These are phyloP conservation scores for Aspergillus cavernicola DNA, from an alignment of 495 filamentous ascomycete genomes.

Conservation along the genomic window DNA sequence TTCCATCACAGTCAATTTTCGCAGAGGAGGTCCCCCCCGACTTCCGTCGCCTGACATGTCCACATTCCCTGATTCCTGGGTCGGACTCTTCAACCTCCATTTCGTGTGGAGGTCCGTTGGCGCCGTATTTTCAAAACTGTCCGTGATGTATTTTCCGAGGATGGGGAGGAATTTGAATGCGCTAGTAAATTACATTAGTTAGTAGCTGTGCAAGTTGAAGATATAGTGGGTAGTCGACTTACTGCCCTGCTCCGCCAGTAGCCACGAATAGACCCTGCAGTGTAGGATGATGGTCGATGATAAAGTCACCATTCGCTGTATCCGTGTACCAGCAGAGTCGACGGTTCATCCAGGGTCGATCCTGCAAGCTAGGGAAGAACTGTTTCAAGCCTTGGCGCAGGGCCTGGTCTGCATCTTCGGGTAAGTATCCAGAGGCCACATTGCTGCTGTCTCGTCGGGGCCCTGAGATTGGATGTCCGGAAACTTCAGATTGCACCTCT, in stretches of 20 bases:
- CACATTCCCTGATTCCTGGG: background rate
- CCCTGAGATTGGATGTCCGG: slow-evolving; percentile 19
- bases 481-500: slow-evolving; percentile 4
- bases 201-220: too few species aligned
- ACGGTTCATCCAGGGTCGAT: slow-evolving; percentile 58
- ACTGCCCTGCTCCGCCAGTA: slow-evolving; percentile 75
- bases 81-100: background rate
- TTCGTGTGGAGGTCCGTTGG: background rate
- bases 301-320: slow-evolving; percentile 69
- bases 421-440: slow-evolving; percentile 35
- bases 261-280: slow-evolving; percentile 65
- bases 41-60: slow-evolving; percentile 8
- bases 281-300: slow-evolving; percentile 67
- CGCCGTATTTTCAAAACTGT: slow-evolving; percentile 2
- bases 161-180: slow-evolving; percentile 49
- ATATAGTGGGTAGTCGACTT: slow-evolving; percentile 15
- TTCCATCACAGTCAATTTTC: slow-evolving; percentile 5
- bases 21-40: slow-evolving; percentile 5
- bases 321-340: slow-evolving; percentile 85
- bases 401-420: slow-evolving; percentile 31
- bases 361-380: slow-evolving; percentile 54
- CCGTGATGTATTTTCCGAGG: slow-evolving; percentile 26
- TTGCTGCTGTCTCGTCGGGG: slow-evolving; percentile 22
- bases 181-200: too few species aligned
- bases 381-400: slow-evolving; percentile 53